phyloP scores from a whole-genome alignment of 2,329 filamentous ascomycete species.

The Verticillium zaregamsianum region DNA sequence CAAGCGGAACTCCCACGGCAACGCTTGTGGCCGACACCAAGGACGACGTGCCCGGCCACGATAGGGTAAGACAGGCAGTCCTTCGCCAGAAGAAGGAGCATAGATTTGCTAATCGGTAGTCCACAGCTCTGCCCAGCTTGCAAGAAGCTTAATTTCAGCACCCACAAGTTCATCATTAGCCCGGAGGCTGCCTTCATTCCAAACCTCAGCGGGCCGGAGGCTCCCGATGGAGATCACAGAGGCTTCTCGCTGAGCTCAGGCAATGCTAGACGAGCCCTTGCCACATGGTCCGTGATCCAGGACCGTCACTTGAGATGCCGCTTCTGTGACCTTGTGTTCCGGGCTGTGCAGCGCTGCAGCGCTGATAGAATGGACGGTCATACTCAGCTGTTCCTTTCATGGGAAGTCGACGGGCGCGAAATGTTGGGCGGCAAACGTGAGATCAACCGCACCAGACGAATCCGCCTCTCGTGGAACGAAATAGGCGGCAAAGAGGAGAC shows the following conservation, averaged over 20 bases:
- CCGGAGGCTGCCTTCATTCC: background rate
- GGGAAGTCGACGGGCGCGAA: slow-evolving; percentile 7
- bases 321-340: background rate
- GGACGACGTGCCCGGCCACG: no score
- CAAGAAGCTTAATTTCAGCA: background rate
- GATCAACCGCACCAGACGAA: background rate
- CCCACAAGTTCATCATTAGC: background rate
- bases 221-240: no score
- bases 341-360: background rate
- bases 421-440: background rate
- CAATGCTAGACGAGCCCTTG: background rate
- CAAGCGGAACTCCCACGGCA: no score
- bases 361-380: background rate
- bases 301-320: background rate
- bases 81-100: no score
- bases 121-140: background rate
- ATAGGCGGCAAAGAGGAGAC: background rate
- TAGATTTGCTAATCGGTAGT: no score
- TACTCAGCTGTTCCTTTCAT: slow-evolving; percentile 2
- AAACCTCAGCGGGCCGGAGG: background rate
- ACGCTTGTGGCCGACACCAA: no score
- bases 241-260: no score
- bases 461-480: slow-evolving; percentile 1
- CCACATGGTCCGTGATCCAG: background rate
- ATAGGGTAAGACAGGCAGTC: no score